phyloP scores from a whole-genome alignment of 495 filamentous ascomycete genomes.

The Tuber calosporum region DNA sequence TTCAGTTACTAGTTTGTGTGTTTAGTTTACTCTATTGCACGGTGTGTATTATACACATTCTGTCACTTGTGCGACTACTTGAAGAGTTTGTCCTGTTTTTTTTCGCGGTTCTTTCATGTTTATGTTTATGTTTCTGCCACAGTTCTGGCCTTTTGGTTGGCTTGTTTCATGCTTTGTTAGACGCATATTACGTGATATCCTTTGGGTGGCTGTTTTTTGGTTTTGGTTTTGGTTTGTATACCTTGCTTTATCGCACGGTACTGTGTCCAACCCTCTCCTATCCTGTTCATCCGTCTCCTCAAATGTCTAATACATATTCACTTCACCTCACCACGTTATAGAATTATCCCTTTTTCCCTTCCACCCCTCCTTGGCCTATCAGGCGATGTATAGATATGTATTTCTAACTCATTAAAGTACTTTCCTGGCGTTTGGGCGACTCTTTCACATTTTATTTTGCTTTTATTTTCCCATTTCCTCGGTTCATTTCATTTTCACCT shows the following conservation, averaged over 20 bases:
- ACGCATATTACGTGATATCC: background rate
- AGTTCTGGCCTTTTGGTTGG: background rate
- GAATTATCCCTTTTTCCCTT: background rate
- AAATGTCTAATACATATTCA: background rate
- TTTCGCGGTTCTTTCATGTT: too few species aligned
- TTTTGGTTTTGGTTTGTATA: background rate
- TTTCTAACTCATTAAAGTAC: background rate
- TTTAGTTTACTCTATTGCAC: background rate
- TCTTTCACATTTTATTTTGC: background rate
- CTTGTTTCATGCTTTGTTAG: background rate
- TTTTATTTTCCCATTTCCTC: too few species aligned
- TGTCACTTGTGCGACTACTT: background rate
- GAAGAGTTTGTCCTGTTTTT: background rate
- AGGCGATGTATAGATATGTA: background rate
- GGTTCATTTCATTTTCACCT: background rate
- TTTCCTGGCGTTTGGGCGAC: background rate
- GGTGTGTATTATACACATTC: background rate
- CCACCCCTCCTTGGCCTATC: background rate
- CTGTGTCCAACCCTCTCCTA: background rate
- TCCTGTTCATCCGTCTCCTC: background rate
- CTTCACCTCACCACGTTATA: background rate
- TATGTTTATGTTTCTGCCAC: background rate
- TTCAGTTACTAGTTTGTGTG: background rate
- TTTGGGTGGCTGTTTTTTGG: background rate
- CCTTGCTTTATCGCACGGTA: background rate